Base-by-base conservation (phyloP, 805 yeast species). In the Komagataella phaffii region DNA sequence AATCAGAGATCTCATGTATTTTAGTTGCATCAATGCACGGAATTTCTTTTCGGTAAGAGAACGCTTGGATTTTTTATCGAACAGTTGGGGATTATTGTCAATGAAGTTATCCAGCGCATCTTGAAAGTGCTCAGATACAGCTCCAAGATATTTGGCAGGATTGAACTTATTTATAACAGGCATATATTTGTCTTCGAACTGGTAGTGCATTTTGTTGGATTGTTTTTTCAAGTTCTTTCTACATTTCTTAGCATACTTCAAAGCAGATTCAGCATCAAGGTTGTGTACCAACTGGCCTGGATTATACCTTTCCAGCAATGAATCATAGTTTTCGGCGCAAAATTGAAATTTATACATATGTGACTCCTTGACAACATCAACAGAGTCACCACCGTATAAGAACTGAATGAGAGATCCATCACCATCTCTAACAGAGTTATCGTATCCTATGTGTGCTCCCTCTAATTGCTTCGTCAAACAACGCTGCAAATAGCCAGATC, bases 401-500 rank as follows among this genome's bases (percentile, higher is more conserved):
- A 93, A 90, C 73, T 90, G 98, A 53, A 95, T 75, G 68, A 93
- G 74, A 4, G 95, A 75, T 53, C 99, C 99, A 68, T 93, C 99
- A 53, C 86, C 84, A 66, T 95, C 96, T 70, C 99, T 81, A 19
- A 93, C 96, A 52, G 96, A 79, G 73, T 90, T 90, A 71, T 93
- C 99, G 65, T 93, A 93, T 46, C 88, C 79, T 44, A 88, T 84
- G 60, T 87, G 95, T 24, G 93, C 95, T 74, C 99, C 99, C 69
- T 93, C 99, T 57, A 93, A 76, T 72, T 93, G 99, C 70, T 93
- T 93, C 54, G 96, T 93, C 70, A 93, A 78, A 79, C 99, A 95
- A 73, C 99, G 83, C 73, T 93, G 99, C 68, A 93, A 77, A 71
- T 93, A 93, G 64, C 99, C 99, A 54, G 98, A 90, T 71, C 96